Conservation (phyloP, 805 yeast genomes). For the Kazachstania taianensis region DNA sequence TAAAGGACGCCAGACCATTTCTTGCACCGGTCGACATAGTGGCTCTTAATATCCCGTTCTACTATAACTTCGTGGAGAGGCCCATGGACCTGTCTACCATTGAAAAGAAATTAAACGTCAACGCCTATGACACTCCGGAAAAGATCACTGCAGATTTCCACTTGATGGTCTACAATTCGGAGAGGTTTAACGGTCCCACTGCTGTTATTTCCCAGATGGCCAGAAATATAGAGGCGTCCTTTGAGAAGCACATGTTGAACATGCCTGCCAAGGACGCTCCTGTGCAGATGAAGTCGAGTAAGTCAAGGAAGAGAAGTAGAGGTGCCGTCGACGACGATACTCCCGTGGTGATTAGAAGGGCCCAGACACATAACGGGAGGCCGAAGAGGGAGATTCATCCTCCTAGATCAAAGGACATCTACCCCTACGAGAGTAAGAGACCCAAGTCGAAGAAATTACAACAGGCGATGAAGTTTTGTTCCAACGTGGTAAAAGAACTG, state of each 20-base stretch:
- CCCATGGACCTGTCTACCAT: constrained; percentile 95
- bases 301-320: constrained; percentile 20
- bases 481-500: constrained; percentile 71
- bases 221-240: constrained; percentile 77
- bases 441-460: constrained; percentile 90
- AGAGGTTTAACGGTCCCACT: constrained; percentile 73
- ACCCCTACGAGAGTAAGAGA: constrained; percentile 59
- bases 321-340: constrained; percentile 25
- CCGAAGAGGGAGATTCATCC: constrained; percentile 96
- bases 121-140: constrained; percentile 63
- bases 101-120: constrained; percentile 61
- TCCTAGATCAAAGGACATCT: constrained; percentile 83
- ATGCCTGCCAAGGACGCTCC: constrained; percentile 60
- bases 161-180: constrained; percentile 75
- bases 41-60: constrained; percentile 81
- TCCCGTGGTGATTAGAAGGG: constrained; percentile 51
- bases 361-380: constrained; percentile 66
- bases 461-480: constrained; percentile 80
- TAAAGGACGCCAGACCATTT: constrained; percentile 90
- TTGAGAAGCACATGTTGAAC: constrained; percentile 85
- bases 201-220: constrained; percentile 88
- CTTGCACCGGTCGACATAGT: constrained; percentile 82
- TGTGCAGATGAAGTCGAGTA: constrained; percentile 17
- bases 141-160: constrained; percentile 70
- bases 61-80: constrained; percentile 67